These are phyloP conservation scores for Rutidosis leptorrhynchoides DNA, from an alignment of 129 eudicot species.

Conservation along the genomic window DNA sequence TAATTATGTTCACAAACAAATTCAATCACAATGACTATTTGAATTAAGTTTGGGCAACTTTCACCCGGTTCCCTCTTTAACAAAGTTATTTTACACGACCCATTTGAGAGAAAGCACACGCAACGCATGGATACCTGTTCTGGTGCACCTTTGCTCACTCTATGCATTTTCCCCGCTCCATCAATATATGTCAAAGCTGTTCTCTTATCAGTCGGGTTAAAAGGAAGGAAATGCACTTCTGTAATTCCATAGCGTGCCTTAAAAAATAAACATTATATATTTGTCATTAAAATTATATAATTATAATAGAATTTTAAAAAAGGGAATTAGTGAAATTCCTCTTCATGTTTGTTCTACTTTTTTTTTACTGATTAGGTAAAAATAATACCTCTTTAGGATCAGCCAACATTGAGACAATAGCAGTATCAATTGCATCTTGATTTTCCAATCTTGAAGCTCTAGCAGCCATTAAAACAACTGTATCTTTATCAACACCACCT, in stretches of 20 bases:
- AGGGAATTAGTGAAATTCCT: not conserved
- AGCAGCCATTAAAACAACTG: constrained; percentile 69
- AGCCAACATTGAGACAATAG: constrained; percentile 53
- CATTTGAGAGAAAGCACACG: not conserved
- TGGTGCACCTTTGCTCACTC: constrained; percentile 67
- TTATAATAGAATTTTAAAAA: not conserved
- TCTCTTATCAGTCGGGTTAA: constrained; percentile 52
- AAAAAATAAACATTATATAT: constrained; percentile 7
- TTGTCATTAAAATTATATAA: not conserved
- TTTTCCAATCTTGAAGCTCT: constrained; percentile 62
- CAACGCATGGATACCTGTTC: constrained; percentile 43
- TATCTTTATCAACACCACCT: constrained; percentile 50
- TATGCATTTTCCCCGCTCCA: constrained; percentile 48
- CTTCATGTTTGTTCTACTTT: no score
- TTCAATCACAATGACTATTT: not conserved
- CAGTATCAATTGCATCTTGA: constrained; percentile 67
- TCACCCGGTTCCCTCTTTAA: not conserved
- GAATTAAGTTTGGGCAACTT: not conserved
- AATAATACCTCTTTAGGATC: constrained; percentile 56
- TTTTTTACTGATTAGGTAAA: not conserved
- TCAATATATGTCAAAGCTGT: constrained; percentile 53
- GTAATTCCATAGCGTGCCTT: constrained; percentile 48
- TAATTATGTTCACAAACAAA: no score
- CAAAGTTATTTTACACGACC: not conserved
- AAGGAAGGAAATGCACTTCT: constrained; percentile 56